Evolutionary conservation across 1,284 basidiomycete genomes (phyloP).

Genomic region (Marasmius sp.): DNA sequence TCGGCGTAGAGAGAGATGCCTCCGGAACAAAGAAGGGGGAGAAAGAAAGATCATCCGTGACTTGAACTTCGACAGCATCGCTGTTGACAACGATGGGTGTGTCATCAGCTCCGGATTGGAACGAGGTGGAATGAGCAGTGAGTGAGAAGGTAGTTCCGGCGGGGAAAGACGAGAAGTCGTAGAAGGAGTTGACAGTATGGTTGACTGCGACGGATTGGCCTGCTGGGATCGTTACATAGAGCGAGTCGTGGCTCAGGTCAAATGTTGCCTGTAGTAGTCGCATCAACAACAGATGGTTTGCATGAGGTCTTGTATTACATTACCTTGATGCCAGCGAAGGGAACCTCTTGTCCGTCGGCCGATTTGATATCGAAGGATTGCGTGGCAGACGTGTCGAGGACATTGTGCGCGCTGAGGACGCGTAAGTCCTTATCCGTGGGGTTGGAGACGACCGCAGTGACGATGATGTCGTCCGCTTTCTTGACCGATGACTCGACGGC

Average conservation of each 20-base stretch:
- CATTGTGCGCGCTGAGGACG: slow-evolving; percentile 15
- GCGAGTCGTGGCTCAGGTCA: slow-evolving; percentile 7
- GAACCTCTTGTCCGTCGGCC: slow-evolving; percentile 13
- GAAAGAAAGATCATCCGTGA: slow-evolving; percentile 12
- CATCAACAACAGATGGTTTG: not conserved
- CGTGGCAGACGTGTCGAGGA: slow-evolving; percentile 14
- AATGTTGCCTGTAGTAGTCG: slow-evolving; percentile 2
- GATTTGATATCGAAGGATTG: slow-evolving; percentile 14
- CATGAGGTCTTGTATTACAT: not conserved
- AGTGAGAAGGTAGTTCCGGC: slow-evolving; percentile 12
- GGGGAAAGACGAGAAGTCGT: slow-evolving; percentile 18
- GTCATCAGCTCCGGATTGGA: slow-evolving; percentile 10
- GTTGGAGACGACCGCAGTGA: slow-evolving; percentile 15
- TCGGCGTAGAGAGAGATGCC: slow-evolving; percentile 8
- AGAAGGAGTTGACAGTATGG: slow-evolving; percentile 15
- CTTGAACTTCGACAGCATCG: slow-evolving; percentile 10
- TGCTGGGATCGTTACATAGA: slow-evolving; percentile 18
- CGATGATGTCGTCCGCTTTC: slow-evolving; percentile 10
- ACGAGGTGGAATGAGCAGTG: not conserved
- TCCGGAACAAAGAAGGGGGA: slow-evolving; percentile 9
- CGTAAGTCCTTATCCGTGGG: slow-evolving; percentile 14
- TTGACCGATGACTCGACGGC: slow-evolving; percentile 4
- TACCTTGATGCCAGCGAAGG: slow-evolving; percentile 17
- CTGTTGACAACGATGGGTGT: slow-evolving; percentile 8
- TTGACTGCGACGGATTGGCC: slow-evolving; percentile 18